Conservation (phyloP, 1,284 basidiomycete species). For the Naganishia sp. region DNA sequence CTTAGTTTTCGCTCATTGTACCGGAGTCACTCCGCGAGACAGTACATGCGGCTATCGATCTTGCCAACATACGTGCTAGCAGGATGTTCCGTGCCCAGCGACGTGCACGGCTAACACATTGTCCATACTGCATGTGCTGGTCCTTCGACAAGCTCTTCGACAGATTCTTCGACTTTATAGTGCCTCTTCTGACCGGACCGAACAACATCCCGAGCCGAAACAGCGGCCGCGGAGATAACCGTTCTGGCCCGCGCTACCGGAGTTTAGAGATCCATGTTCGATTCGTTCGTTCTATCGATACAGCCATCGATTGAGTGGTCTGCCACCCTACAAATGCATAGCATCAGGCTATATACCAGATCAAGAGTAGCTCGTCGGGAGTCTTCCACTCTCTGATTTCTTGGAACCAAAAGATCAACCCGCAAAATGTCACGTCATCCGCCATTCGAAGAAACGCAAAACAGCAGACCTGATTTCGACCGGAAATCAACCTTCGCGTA, state of each 20-base stretch:
- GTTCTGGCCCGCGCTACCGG: not conserved
- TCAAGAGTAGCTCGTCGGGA: not conserved
- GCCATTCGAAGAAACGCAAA: slow-evolving; percentile 45
- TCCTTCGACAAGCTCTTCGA: too few species aligned
- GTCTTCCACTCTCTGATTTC: not conserved
- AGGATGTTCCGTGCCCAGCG: too few species aligned
- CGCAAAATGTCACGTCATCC: slow-evolving; percentile 24
- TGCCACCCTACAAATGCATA: too few species aligned
- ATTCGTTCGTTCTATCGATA: too few species aligned
- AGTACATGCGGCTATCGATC: too few species aligned
- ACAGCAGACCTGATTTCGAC: slow-evolving; percentile 44
- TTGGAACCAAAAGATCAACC: not conserved
- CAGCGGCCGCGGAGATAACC: slow-evolving; percentile 9
- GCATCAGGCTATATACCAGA: too few species aligned
- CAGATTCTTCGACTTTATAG: too few species aligned
- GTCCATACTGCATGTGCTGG: not conserved
- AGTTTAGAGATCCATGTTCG: slow-evolving; percentile 6
- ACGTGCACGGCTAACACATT: not conserved
- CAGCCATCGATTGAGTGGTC: too few species aligned
- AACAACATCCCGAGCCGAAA: not conserved
- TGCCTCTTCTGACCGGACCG: not conserved
- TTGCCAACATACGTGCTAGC: too few species aligned
- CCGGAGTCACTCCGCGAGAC: too few species aligned
- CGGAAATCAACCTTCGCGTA: slow-evolving; percentile 21
- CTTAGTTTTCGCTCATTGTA: too few species aligned